phyloP scores from a whole-genome alignment of 2,329 filamentous ascomycete species.

The Colletotrichum sp. region DNA sequence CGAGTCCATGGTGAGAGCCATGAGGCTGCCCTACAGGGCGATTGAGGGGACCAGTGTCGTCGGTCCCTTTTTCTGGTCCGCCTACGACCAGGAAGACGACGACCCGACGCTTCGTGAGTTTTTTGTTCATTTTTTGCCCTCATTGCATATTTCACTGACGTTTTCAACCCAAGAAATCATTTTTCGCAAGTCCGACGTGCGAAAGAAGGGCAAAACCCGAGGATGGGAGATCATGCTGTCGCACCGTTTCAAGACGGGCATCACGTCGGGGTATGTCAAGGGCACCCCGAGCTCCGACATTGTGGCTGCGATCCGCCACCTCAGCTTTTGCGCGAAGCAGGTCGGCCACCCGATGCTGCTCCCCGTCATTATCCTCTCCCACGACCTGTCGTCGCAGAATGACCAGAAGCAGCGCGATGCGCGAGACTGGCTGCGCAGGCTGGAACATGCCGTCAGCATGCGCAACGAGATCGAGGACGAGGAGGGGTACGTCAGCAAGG shows the following conservation, averaged over 20 bases:
- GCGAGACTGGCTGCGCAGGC: conserved; percentile 63
- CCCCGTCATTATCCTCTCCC: conserved; percentile 61
- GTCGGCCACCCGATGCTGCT: conserved; percentile 64
- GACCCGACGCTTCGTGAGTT: conserved; percentile 61
- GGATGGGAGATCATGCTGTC: conserved; percentile 70
- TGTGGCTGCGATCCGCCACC: conserved; percentile 51
- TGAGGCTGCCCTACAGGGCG: conserved; percentile 59
- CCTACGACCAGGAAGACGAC: conserved; percentile 60
- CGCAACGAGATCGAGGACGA: conserved; percentile 63
- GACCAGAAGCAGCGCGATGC: conserved; percentile 68
- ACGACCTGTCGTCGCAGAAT: conserved; percentile 60
- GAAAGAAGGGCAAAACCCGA: conserved; percentile 66
- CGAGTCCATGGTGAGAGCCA: conserved; percentile 57
- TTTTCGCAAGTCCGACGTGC: conserved; percentile 70
- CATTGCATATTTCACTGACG: neutral
- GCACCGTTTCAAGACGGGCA: conserved; percentile 56
- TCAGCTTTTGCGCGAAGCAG: conserved; percentile 53
- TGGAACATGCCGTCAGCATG: conserved; percentile 67
- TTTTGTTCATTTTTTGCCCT: neutral
- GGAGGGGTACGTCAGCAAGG: conserved; percentile 57
- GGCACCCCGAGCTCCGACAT: conserved; percentile 64
- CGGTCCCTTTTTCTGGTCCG: conserved; percentile 68
- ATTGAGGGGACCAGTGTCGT: conserved; percentile 65
- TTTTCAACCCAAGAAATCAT: conserved; percentile 55
- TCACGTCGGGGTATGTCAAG: conserved; percentile 67